A percentile compares a stretch with the other conserved stretches of the same genome.
phyloP scores from a whole-genome alignment of 768 basidiomycete genomes.

The Amyloporia xantha region DNA sequence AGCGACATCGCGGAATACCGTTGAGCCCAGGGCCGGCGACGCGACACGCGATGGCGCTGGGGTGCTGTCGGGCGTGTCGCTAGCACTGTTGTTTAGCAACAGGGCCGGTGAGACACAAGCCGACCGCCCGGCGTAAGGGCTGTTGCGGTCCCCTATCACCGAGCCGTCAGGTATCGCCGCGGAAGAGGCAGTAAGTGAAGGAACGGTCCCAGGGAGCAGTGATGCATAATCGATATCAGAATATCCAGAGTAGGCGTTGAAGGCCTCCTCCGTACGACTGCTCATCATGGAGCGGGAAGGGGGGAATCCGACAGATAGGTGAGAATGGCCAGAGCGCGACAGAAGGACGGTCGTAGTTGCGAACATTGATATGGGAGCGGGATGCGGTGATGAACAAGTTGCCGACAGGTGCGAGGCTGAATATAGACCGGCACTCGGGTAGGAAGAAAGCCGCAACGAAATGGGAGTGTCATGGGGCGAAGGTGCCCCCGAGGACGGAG shows the following conservation, averaged over 20 bases:
- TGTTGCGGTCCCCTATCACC: conserved; percentile 19
- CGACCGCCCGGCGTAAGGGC: conserved; percentile 27
- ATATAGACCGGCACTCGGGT: conserved; percentile 19
- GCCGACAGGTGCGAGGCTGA: conserved; percentile 25
- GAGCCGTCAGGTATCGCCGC: conserved; percentile 12
- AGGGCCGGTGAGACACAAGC: conserved; percentile 62
- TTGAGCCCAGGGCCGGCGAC: conserved; percentile 22
- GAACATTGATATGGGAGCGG: conserved; percentile 40
- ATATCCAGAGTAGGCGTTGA: conserved; percentile 66
- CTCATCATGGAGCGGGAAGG: conserved; percentile 25
- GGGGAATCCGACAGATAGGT: conserved; percentile 30
- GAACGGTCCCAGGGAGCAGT: conserved; percentile 51
- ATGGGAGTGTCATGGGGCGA: conserved; percentile 40
- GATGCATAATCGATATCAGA: conserved; percentile 59
- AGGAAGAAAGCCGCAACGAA: conserved; percentile 34
- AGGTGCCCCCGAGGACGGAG: conserved; percentile 29
- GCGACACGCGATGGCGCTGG: conserved; percentile 42
- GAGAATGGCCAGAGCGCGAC: conserved; percentile 30
- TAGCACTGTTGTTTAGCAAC: conserved; percentile 42
- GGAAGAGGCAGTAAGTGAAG: conserved; percentile 13
- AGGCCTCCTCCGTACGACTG: conserved; percentile 41
- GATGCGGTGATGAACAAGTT: conserved; percentile 19
- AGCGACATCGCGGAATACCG: conserved; percentile 16
- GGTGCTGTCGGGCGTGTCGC: conserved; percentile 40
- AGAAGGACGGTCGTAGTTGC: conserved; percentile 50